Conservation (phyloP, 140 eudicot species). For the Senecio squalidus region DNA sequence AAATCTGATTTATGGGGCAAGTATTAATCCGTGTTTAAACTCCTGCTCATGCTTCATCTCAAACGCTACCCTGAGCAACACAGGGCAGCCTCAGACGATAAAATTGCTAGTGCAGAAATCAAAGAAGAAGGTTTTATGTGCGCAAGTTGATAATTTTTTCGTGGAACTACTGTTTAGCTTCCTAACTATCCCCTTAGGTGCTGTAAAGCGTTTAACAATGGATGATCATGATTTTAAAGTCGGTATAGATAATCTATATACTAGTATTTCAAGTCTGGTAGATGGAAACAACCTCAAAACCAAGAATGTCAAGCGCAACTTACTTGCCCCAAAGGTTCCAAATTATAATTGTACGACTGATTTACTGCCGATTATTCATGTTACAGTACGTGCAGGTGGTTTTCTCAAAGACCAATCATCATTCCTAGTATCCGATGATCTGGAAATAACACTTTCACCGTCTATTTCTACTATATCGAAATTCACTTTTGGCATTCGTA, state of each 20-base stretch:
- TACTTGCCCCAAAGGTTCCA: slow-evolving; percentile 15
- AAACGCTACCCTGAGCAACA: not conserved
- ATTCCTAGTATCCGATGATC: slow-evolving; percentile 25
- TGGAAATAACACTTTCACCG: slow-evolving; percentile 19
- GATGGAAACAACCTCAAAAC: slow-evolving; percentile 13
- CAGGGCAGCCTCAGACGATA: slow-evolving; percentile 5
- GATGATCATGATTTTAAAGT: not conserved
- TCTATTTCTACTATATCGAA: slow-evolving; percentile 3
- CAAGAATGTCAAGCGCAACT: slow-evolving; percentile 9
- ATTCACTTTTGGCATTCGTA: slow-evolving; percentile 16
- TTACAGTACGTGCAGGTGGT: not conserved
- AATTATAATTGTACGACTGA: slow-evolving; percentile 12
- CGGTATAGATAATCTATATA: slow-evolving; percentile 21
- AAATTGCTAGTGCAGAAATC: slow-evolving; percentile 27
- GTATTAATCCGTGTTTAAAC: not conserved
- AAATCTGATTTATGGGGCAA: not conserved
- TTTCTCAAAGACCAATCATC: slow-evolving; percentile 10
- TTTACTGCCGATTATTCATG: slow-evolving; percentile 5
- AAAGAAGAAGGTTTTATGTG: slow-evolving; percentile 29
- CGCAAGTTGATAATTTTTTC: slow-evolving; percentile 24
- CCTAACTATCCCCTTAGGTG: slow-evolving; percentile 35
- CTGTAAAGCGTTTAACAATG: not conserved
- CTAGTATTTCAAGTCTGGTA: slow-evolving; percentile 17
- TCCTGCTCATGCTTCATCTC: not conserved
- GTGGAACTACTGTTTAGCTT: slow-evolving; percentile 34